These are phyloP conservation scores for Entomortierella lignicola DNA, from an alignment of 192 early-diverging fungal species.

Conservation along the genomic window DNA sequence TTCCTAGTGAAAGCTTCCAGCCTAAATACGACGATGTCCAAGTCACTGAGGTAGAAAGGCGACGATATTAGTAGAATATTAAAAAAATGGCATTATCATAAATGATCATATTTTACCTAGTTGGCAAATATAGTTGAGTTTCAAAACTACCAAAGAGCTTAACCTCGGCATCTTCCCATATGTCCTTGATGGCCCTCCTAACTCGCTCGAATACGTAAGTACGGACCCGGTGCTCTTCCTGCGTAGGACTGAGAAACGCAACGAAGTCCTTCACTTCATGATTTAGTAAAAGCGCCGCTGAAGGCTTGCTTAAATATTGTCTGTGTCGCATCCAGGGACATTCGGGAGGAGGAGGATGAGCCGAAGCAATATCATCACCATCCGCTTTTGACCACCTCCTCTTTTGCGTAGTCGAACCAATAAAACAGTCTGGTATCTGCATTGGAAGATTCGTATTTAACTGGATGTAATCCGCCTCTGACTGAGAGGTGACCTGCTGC, in stretches of 20 bases:
- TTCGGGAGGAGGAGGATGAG: slow-evolving; percentile 15
- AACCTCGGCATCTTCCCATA: slow-evolving; percentile 61
- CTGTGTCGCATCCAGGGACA: slow-evolving; percentile 45
- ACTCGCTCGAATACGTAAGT: slow-evolving; percentile 76
- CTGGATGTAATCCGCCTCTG: no score
- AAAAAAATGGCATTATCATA: background rate
- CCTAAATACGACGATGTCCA: slow-evolving; percentile 22
- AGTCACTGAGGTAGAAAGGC: slow-evolving; percentile 25
- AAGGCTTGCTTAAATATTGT: slow-evolving; percentile 12
- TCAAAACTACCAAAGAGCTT: slow-evolving; percentile 91
- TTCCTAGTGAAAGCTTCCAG: background rate
- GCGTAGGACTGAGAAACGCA: slow-evolving; percentile 81
- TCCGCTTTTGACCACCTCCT: background rate
- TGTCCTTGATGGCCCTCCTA: slow-evolving; percentile 56
- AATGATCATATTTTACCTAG: slow-evolving; percentile 69
- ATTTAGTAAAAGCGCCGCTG: slow-evolving; percentile 40
- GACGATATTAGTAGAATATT: background rate
- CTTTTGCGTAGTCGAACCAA: no score
- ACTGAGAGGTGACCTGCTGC: no score
- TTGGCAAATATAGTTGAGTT: slow-evolving; percentile 88
- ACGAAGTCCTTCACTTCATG: slow-evolving; percentile 84
- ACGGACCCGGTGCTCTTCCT: slow-evolving; percentile 84
- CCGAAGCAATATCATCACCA: background rate
- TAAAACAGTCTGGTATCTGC: no score
- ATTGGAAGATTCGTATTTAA: no score